phyloP scores from a whole-genome alignment of 2,329 filamentous ascomycete species.

The Metarhizium rileyi region DNA sequence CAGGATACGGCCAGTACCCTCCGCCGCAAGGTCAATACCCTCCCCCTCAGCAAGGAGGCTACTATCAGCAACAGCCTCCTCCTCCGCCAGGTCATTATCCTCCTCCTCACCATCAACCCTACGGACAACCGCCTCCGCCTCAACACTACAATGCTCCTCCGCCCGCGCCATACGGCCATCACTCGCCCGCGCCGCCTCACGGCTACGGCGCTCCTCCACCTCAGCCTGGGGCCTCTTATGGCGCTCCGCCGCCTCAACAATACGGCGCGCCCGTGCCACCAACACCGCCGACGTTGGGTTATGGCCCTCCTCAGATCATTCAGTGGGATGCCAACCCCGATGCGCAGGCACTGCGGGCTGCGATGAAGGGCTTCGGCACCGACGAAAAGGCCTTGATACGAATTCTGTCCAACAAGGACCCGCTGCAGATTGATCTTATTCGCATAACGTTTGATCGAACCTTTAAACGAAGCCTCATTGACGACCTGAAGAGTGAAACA shows the following conservation, averaged over 20 bases:
- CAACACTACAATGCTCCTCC: slow-evolving; percentile 21
- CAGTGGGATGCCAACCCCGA: slow-evolving; percentile 59
- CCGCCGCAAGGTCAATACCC: slow-evolving; percentile 22
- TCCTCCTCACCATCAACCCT: slow-evolving; percentile 13
- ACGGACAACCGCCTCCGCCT: slow-evolving; percentile 11
- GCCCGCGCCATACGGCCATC: slow-evolving; percentile 11
- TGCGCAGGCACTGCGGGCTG: slow-evolving; percentile 61
- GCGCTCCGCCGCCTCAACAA: slow-evolving; percentile 25
- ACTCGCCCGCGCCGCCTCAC: slow-evolving; percentile 10
- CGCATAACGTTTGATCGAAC: slow-evolving; percentile 55
- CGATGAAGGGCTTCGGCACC: slow-evolving; percentile 92
- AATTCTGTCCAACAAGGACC: slow-evolving; percentile 62
- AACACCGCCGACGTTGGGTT: slow-evolving; percentile 62
- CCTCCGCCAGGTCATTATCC: slow-evolving; percentile 10
- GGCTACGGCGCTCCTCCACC: slow-evolving; percentile 33
- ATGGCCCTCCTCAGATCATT: slow-evolving; percentile 60
- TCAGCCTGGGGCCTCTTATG: slow-evolving; percentile 21
- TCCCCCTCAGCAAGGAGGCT: slow-evolving; percentile 19
- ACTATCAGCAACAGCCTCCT: slow-evolving; percentile 19
- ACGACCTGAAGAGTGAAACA: slow-evolving; percentile 71
- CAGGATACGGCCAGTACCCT: slow-evolving; percentile 26
- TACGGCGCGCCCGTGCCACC: slow-evolving; percentile 35
- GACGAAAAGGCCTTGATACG: slow-evolving; percentile 70
- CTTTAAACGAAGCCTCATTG: slow-evolving; percentile 58
- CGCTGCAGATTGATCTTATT: slow-evolving; percentile 64